Conservation (phyloP, 805 yeast species). For the Candida wancherniae region DNA sequence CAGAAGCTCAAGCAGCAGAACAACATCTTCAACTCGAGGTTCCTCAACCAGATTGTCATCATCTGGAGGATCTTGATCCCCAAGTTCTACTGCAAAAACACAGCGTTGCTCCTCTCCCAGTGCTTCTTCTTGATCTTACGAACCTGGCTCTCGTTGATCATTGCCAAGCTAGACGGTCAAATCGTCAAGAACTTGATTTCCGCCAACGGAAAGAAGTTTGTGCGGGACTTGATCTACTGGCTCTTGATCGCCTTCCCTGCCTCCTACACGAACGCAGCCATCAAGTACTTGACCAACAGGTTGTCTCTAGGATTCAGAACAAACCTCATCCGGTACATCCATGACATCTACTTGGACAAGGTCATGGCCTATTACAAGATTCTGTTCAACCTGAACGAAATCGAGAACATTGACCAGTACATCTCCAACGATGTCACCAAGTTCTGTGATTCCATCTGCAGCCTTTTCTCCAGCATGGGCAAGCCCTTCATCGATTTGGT, state of each 20-base stretch:
- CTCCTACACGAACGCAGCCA: conserved; percentile 85
- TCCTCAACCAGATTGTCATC: conserved; percentile 66
- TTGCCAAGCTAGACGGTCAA: conserved; percentile 88
- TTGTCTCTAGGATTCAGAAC: conserved; percentile 82
- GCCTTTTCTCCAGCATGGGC: conserved; percentile 82
- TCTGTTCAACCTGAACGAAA: conserved; percentile 50
- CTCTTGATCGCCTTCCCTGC: conserved; percentile 89
- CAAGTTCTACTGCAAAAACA: conserved; percentile 58
- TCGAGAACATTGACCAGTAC: conserved; percentile 77
- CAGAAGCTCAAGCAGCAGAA: conserved; percentile 27
- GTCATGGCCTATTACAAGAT: conserved; percentile 80
- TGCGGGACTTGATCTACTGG: conserved; percentile 81
- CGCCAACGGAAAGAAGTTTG: conserved; percentile 68
- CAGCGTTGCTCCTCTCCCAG: conserved; percentile 62
- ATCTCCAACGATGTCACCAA: conserved; percentile 79
- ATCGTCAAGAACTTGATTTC: conserved; percentile 85
- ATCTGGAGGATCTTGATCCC: conserved; percentile 85
- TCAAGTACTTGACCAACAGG: conserved; percentile 71
- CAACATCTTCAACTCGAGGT: conserved; percentile 50
- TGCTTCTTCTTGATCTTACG: conserved; percentile 70
- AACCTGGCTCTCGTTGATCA: conserved; percentile 81
- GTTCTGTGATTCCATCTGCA: conserved; percentile 76
- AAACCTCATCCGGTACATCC: conserved; percentile 76
- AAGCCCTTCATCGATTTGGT: conserved; percentile 85
- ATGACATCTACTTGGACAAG: conserved; percentile 81